Base-by-base conservation (phyloP, 768 basidiomycete species). In the Suillus weaverae region DNA sequence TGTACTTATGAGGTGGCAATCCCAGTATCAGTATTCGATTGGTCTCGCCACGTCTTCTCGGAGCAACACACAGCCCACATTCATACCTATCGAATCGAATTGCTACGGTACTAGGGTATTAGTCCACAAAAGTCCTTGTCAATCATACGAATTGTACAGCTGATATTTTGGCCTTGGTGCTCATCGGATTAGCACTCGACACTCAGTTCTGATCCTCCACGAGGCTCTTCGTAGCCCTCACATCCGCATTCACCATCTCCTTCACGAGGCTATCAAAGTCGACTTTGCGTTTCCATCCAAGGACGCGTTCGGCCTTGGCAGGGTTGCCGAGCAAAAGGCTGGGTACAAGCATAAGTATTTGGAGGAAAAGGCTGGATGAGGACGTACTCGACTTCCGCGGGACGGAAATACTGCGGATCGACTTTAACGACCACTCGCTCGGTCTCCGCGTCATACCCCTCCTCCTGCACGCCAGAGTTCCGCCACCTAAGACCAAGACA, bases 371-470 rank as follows among this genome's bases (percentile, higher is more conserved):
- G 53, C 36, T 44, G 38, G 33, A 43, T 41, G 30, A 67, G 13
- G 7, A 89, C 91, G 67, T 71, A 94, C 89, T 96, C 94, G 78
- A 97, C 94, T 87, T 96, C 94, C 22, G 92, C 92, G 11, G 94
- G 94, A 76, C 95, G 91, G 90, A 95, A 97, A 82, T 97, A 97
- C 69, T 83, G 83, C 33, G 90, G 75, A 78, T 99, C 97, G 44
- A 98, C 86, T 72, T 88, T 89, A 70, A 98, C 94, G 60, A 97
- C 79, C 44, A 84, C 83, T 69, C 84, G 88, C 70, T 86, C 87
- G 2, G 88, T 88, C 74, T 89, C 83, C 67, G 78, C 70, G 73
- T 94, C 87, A 63, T 87, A 84, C 60, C 90, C 94, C 68, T 92
- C 85, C 76, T 96, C 94, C 5, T 90, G 77, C 20, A 85, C 83